Evolutionary conservation across 768 basidiomycete species (phyloP).

Genomic region (Xerocomellus dryophilus): DNA sequence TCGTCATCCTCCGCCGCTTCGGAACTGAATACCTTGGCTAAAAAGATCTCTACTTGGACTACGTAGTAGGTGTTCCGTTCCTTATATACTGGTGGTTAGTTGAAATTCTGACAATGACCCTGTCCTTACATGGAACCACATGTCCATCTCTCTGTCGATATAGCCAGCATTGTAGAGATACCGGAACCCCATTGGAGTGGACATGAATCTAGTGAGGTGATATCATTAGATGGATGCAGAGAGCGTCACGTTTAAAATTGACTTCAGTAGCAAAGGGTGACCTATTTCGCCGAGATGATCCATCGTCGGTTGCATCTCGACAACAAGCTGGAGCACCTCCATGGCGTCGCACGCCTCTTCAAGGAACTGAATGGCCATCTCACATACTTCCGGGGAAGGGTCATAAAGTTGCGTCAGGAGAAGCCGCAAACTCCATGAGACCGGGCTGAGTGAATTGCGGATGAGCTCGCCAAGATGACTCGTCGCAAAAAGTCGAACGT

Average conservation of each 20-base stretch:
- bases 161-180: constrained; percentile 91
- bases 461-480: constrained; percentile 82
- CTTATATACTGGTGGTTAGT: constrained; percentile 41
- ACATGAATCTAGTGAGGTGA: constrained; percentile 71
- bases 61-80: constrained; percentile 93
- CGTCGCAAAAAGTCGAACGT: constrained; percentile 86
- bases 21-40: constrained; percentile 72
- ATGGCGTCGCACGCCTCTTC: constrained; percentile 87
- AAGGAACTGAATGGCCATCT: constrained; percentile 83
- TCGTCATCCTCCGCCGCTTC: constrained; percentile 60
- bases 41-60: constrained; percentile 89
- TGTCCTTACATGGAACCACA: constrained; percentile 84
- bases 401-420: constrained; percentile 96
- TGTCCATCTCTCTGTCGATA: constrained; percentile 92
- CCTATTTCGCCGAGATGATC: constrained; percentile 95
- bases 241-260: constrained; percentile 20
- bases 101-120: neutral
- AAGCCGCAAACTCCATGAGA: constrained; percentile 86
- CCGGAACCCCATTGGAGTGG: constrained; percentile 86
- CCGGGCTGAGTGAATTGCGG: constrained; percentile 55
- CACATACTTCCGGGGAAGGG: constrained; percentile 83
- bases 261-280: constrained; percentile 86
- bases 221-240: neutral
- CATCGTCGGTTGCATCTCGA: constrained; percentile 91
- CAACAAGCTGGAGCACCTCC: constrained; percentile 83